Base-by-base conservation (phyloP, 768 basidiomycete genomes). In the Tulasnella sp. region DNA sequence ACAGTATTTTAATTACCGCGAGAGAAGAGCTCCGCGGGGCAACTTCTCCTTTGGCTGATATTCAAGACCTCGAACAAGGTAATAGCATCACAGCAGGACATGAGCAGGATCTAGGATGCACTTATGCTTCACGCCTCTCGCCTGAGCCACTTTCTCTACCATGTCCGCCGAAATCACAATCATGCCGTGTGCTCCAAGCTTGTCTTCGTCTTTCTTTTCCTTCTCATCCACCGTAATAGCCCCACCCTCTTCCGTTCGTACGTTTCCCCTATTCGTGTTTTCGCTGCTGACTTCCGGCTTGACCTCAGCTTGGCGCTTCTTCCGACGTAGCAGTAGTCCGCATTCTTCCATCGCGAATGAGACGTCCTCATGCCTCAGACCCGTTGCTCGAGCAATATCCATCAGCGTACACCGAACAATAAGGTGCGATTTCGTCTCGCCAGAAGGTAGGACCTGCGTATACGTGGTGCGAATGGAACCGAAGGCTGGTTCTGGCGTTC, bases 281-380 rank as follows among this genome's bases (percentile, higher is more conserved):
- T 29, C 27, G 23, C 32, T 24, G 26, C 50, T 27, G 41, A 13
- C n/a, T 19, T 34, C 54, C n/a, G n/a, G n/a, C 34, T 38, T 38
- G 5, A 38, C 34, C 5, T 38, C 34, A 7, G 34, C 5, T 15
- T 38, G 34, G 34, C 34, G 34, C 49, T 61, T 61, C 51, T 74
- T 71, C 54, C 79, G 68, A 42, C 77, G 73, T 56, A 71, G 73
- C 17, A 96, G 75, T 56, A 97, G 70, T 27, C 92, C 91, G 61
- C 87, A 85, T 68, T 94, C 91, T 58, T 87, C 85, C 65, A 98
- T 70, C 2, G 93, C 90, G 71, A 90, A 93, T 0, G 90, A 86
- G 0, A 84, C 81, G 69, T 98, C 95, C 58, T 96, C 90, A 0
- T 83, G 70, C 1, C 88, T 80, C 55, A 98, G 73, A 70, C 88